These are phyloP conservation scores for Pulveroboletus sp. DNA, from an alignment of 768 basidiomycete species.

Conservation along the genomic window DNA sequence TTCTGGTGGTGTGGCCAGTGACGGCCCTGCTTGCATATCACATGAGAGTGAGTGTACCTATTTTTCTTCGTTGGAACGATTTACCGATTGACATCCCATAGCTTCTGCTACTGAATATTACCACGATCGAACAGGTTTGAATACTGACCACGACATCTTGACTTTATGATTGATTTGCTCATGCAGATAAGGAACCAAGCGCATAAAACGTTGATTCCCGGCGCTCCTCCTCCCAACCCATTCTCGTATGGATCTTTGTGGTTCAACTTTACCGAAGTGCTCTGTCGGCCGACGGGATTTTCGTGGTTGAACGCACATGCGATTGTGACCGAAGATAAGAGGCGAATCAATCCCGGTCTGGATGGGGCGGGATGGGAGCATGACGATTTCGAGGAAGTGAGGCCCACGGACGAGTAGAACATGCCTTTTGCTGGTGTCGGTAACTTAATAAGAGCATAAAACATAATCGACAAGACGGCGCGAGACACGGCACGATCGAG, in stretches of 20 bases:
- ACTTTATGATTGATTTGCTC: slow-evolving; percentile 5
- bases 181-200: slow-evolving; percentile 80
- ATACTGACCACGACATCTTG: slow-evolving; percentile 10
- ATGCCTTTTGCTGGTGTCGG: background rate
- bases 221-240: slow-evolving; percentile 72
- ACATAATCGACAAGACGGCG: background rate
- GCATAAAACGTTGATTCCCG: slow-evolving; percentile 62
- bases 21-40: slow-evolving; percentile 78
- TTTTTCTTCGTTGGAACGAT: background rate
- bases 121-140: slow-evolving; percentile 92
- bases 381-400: slow-evolving; percentile 17
- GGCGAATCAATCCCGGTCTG: slow-evolving; percentile 70
- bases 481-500: slow-evolving; percentile 9
- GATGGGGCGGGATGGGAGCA: slow-evolving; percentile 29
- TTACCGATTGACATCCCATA: slow-evolving; percentile 26
- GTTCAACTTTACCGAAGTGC: slow-evolving; percentile 65
- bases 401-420: slow-evolving; percentile 11
- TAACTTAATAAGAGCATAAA: slow-evolving; percentile 1
- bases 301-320: slow-evolving; percentile 71
- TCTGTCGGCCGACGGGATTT: slow-evolving; percentile 76
- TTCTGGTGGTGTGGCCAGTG: slow-evolving; percentile 79
- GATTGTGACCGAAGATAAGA: slow-evolving; percentile 63
- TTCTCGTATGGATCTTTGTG: slow-evolving; percentile 79
- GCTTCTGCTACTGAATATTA: slow-evolving; percentile 81
- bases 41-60: slow-evolving; percentile 57